Evolutionary conservation across 164 flowering plant genomes (phyloP).

Genomic region (Kalanchoe fedtschenkoi): DNA sequence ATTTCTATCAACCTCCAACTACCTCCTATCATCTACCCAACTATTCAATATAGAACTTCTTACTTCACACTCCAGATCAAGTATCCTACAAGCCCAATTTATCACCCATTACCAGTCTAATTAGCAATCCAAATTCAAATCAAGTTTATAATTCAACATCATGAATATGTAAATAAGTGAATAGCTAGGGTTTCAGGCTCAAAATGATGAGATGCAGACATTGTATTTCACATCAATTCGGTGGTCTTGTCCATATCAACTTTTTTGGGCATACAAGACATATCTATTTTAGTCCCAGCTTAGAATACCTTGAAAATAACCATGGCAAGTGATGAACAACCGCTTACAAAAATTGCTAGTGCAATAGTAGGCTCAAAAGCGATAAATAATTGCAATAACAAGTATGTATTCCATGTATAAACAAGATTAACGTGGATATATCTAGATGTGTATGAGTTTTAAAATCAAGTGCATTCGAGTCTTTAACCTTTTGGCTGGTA

Average conservation of each 20-base stretch:
- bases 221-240: slow-evolving; percentile 76
- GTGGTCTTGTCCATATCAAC: slow-evolving; percentile 62
- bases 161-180: not conserved
- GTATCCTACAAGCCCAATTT: too few relatives aligned
- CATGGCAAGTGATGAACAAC: not conserved
- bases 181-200: not conserved
- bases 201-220: slow-evolving; percentile 2
- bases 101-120: too few relatives aligned
- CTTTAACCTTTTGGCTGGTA: slow-evolving; percentile 2
- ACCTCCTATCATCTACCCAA: too few relatives aligned
- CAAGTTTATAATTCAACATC: too few relatives aligned
- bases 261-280: slow-evolving; percentile 67
- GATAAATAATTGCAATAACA: not conserved
- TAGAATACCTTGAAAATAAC: slow-evolving; percentile 48
- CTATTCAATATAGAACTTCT: too few relatives aligned
- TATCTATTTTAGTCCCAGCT: slow-evolving; percentile 72
- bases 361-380: not conserved
- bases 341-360: not conserved
- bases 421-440: too few relatives aligned
- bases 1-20: too few relatives aligned
- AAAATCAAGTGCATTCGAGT: not conserved
- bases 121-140: too few relatives aligned
- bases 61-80: too few relatives aligned
- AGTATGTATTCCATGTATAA: not conserved
- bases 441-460: not conserved